A percentile compares a stretch with the other conserved stretches of the same genome.
Evolutionary conservation across 345 rosid species (phyloP).

Genomic region (Adansonia digitata): DNA sequence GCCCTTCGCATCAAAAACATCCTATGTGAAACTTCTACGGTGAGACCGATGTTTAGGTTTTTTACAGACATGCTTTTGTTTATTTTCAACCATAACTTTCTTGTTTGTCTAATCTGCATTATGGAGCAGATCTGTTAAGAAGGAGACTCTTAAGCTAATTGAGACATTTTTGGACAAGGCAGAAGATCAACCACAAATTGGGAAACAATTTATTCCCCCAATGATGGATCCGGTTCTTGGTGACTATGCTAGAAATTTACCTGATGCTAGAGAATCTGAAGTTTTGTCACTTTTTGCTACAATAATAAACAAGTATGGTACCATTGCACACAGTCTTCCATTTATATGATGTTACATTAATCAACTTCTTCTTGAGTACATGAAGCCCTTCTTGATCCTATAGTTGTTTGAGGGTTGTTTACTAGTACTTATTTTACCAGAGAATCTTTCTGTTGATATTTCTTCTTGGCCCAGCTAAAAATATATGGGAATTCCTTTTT

Average conservation of each 20-base stretch:
- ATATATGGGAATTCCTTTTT: not conserved
- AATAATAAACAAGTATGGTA: conserved; percentile 83
- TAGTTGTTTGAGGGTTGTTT: not conserved
- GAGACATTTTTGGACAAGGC: conserved; percentile 99
- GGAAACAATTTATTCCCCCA: conserved; percentile 97
- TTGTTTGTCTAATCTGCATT: conserved; percentile 6
- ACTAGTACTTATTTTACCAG: not conserved
- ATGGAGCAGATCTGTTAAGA: conserved; percentile 81
- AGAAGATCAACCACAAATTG: conserved; percentile 95
- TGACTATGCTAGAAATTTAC: conserved; percentile 94
- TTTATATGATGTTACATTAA: not conserved
- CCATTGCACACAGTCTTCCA: not conserved
- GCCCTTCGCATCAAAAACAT: conserved; percentile 81
- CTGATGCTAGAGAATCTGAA: conserved; percentile 99
- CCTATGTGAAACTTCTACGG: conserved; percentile 91
- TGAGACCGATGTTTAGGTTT: conserved; percentile 26
- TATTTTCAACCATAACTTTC: not conserved
- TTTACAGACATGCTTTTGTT: conserved; percentile 4
- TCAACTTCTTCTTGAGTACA: not conserved
- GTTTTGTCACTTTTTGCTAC: conserved; percentile 96
- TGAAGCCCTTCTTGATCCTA: not conserved
- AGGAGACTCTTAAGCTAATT: conserved; percentile 94
- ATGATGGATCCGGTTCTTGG: conserved; percentile 99
- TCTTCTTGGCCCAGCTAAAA: not conserved
- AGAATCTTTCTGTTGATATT: not conserved